phyloP scores from a whole-genome alignment of 2,329 filamentous ascomycete species.

The Aspergillus brasiliensis region DNA sequence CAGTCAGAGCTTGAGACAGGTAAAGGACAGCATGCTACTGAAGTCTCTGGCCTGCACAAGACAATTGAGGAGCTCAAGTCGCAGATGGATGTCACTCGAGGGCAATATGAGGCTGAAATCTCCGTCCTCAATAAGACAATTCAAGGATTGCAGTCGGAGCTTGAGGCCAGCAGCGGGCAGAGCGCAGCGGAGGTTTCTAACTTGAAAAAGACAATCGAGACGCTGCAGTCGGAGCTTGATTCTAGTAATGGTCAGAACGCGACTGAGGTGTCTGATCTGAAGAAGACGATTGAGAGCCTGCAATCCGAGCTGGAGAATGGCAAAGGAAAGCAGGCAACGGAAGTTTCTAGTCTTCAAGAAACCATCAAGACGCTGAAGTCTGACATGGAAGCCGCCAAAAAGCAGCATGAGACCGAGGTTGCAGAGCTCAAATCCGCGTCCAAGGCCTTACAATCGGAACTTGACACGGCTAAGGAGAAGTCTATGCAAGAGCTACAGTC shows the following conservation, averaged over 20 bases:
- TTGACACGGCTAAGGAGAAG: slow-evolving; percentile 52
- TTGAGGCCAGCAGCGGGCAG: slow-evolving; percentile 36
- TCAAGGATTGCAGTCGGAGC: slow-evolving; percentile 55
- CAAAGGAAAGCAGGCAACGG: slow-evolving; percentile 53
- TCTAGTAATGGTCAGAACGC: slow-evolving; percentile 55
- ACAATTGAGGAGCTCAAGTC: slow-evolving; percentile 48
- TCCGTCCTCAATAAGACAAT: slow-evolving; percentile 60
- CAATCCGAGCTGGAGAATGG: slow-evolving; percentile 52
- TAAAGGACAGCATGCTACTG: slow-evolving; percentile 53
- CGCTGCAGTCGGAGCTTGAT: slow-evolving; percentile 52
- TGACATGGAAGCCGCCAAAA: slow-evolving; percentile 55
- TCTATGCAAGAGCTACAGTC: slow-evolving; percentile 60
- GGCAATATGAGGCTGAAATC: slow-evolving; percentile 56
- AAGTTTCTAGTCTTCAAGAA: slow-evolving; percentile 59
- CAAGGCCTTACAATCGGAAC: slow-evolving; percentile 56
- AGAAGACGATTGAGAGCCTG: slow-evolving; percentile 49
- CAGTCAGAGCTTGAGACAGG: slow-evolving; percentile 53
- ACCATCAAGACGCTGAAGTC: slow-evolving; percentile 60
- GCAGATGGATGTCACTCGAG: slow-evolving; percentile 51
- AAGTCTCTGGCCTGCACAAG: slow-evolving; percentile 57
- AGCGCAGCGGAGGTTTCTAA: slow-evolving; percentile 63
- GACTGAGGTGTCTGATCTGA: slow-evolving; percentile 60
- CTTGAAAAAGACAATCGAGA: slow-evolving; percentile 59
- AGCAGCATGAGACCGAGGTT: slow-evolving; percentile 62
- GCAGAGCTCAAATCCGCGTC: slow-evolving; percentile 61